phyloP scores from a whole-genome alignment of 257 asterid genomes.

The Solanum sitiens region DNA sequence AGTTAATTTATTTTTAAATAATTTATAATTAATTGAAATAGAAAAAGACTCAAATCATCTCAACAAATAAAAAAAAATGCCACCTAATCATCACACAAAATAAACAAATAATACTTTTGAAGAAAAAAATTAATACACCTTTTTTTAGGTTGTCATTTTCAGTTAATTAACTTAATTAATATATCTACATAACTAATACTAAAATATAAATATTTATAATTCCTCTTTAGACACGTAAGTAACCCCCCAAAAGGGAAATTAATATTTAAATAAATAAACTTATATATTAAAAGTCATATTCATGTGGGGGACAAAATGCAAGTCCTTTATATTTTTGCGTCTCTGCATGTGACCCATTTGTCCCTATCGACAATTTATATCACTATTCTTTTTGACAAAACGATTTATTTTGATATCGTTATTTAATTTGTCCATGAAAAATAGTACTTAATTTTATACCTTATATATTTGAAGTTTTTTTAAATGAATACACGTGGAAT shows the following conservation, averaged over 20 bases:
- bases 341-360: background rate
- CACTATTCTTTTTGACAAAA: no score
- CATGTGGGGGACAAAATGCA: background rate
- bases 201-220: background rate
- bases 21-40: background rate
- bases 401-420: background rate
- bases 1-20: no score
- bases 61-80: background rate
- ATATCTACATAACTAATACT: background rate
- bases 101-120: background rate
- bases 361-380: background rate
- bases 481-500: no score
- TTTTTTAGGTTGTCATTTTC: background rate
- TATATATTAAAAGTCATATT: background rate
- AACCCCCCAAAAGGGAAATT: background rate
- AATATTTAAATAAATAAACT: background rate
- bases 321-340: background rate
- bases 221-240: background rate
- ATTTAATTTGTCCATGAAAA: no score
- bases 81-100: background rate
- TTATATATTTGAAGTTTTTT: no score
- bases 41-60: background rate
- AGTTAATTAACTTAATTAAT: background rate
- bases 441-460: no score
- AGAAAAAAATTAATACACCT: background rate